These are phyloP conservation scores for Erysimum cheiranthoides DNA, from an alignment of 345 rosid species.

Conservation along the genomic window DNA sequence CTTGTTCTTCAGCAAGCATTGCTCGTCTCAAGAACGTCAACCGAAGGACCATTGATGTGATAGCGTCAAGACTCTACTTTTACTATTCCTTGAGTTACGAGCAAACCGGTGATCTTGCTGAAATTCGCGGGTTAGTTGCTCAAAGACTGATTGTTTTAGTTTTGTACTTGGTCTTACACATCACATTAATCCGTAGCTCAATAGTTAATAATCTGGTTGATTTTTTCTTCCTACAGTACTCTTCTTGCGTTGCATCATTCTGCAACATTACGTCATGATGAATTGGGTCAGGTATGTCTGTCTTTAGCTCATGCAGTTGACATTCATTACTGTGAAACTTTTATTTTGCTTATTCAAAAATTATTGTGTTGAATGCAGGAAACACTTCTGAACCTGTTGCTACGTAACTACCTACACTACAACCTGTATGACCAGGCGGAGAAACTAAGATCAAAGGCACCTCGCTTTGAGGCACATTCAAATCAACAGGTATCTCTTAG, in stretches of 20 bases:
- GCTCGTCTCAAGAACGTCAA: constrained; percentile 71
- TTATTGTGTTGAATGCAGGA: constrained; percentile 61
- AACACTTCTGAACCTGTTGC: constrained; percentile 80
- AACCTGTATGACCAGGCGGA: constrained; percentile 92
- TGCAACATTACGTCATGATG: constrained; percentile 88
- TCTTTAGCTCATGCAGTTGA: constrained; percentile 17
- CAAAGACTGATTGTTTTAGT: constrained; percentile 18
- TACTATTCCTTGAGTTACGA: constrained; percentile 89
- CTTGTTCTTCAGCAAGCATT: constrained; percentile 83
- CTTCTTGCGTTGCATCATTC: constrained; percentile 86
- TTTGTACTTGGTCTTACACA: constrained; percentile 9
- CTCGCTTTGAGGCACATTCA: constrained; percentile 95
- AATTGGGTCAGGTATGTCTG: constrained; percentile 78
- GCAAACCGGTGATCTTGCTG: constrained; percentile 84
- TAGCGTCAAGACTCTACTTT: constrained; percentile 81
- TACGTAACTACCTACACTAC: constrained; percentile 87
- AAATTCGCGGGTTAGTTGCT: constrained; percentile 71
- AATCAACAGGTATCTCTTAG: constrained; percentile 72
- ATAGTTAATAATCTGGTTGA: background rate
- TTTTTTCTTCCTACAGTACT: constrained; percentile 53
- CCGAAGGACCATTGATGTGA: constrained; percentile 82
- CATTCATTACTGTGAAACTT: constrained; percentile 31
- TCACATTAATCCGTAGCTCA: constrained; percentile 20
- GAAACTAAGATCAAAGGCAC: constrained; percentile 91
- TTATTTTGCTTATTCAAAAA: background rate